phyloP scores from a whole-genome alignment of 495 filamentous ascomycete genomes.

The Tuber melanosporum region DNA sequence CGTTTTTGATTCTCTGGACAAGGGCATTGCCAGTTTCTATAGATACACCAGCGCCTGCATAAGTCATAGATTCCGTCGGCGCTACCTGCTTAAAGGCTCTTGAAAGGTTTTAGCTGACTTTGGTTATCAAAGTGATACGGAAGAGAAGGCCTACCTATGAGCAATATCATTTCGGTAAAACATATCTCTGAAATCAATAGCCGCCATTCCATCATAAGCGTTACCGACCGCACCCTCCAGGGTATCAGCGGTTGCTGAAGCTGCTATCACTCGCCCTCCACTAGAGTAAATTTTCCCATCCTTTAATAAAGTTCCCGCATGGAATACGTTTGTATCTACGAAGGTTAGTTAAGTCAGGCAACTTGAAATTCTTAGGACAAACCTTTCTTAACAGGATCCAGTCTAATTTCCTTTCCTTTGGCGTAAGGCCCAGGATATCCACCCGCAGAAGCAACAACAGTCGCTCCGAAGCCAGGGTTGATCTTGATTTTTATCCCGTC shows the following conservation, averaged over 20 bases:
- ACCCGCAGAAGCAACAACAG: conserved; percentile 86
- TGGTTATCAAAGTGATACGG: conserved; percentile 11
- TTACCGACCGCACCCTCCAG: conserved; percentile 74
- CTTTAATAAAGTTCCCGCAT: conserved; percentile 73
- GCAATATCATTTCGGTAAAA: conserved; percentile 91
- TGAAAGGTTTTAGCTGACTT: conserved; percentile 4
- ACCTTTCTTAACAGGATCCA: conserved; percentile 49
- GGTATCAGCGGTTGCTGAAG: conserved; percentile 65
- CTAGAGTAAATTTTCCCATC: conserved; percentile 62
- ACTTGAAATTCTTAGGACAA: conserved; percentile 34
- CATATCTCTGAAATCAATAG: conserved; percentile 82
- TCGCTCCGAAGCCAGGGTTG: conserved; percentile 64
- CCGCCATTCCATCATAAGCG: conserved; percentile 71
- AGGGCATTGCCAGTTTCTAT: conserved; percentile 88
- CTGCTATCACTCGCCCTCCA: conserved; percentile 87
- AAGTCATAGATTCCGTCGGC: conserved; percentile 56
- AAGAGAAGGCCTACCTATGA: conserved; percentile 51
- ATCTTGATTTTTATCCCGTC: conserved; percentile 63
- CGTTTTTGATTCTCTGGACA: conserved; percentile 78
- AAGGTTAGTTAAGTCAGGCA: conserved; percentile 20
- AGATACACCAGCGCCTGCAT: conserved; percentile 86
- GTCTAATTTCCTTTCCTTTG: conserved; percentile 69
- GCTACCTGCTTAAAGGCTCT: conserved; percentile 36
- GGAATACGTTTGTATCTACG: conserved; percentile 70
- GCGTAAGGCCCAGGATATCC: conserved; percentile 90